phyloP scores from a whole-genome alignment of 2,329 filamentous ascomycete species.

The Paracoccidioides lutzii region DNA sequence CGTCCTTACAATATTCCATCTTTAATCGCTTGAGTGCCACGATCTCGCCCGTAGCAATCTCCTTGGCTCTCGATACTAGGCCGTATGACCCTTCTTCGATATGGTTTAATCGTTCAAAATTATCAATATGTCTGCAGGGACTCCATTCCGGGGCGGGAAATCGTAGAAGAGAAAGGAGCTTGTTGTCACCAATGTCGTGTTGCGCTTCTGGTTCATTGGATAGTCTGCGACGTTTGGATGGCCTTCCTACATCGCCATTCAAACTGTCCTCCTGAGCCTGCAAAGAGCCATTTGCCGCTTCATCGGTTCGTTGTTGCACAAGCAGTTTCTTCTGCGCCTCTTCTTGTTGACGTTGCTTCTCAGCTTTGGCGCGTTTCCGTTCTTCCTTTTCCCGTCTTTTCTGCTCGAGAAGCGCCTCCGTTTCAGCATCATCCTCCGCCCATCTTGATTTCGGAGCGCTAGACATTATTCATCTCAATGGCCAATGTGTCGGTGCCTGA shows the following conservation, averaged over 20 bases:
- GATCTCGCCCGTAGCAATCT: slow-evolving; percentile 59
- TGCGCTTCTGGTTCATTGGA: slow-evolving; percentile 34
- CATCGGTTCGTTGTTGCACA: slow-evolving; percentile 19
- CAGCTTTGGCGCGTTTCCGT: slow-evolving; percentile 70
- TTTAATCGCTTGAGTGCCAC: slow-evolving; percentile 93
- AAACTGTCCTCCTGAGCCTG: slow-evolving; percentile 1
- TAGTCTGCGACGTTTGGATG: slow-evolving; percentile 50
- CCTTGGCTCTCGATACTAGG: slow-evolving; percentile 74
- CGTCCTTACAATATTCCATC: slow-evolving; percentile 65
- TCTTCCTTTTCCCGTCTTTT: slow-evolving; percentile 75
- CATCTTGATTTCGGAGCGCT: slow-evolving; percentile 62
- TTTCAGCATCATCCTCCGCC: slow-evolving; percentile 74
- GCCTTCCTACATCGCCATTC: slow-evolving; percentile 28
- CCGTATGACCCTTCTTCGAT: slow-evolving; percentile 98
- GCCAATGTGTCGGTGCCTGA: not conserved
- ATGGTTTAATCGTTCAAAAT: slow-evolving; percentile 85
- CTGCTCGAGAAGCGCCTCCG: slow-evolving; percentile 52
- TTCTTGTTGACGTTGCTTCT: slow-evolving; percentile 61
- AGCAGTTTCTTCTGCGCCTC: slow-evolving; percentile 24
- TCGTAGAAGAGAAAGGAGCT: slow-evolving; percentile 50
- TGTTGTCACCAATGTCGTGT: slow-evolving; percentile 17
- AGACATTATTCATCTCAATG: slow-evolving; percentile 39
- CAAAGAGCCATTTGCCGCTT: not conserved
- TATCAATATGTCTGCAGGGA: slow-evolving; percentile 63
- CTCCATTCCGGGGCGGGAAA: slow-evolving; percentile 59